A percentile compares a stretch with the other conserved stretches of the same genome.
Conservation (phyloP, 1,139 yeast species). For the Candida pseudocylindracea region DNA sequence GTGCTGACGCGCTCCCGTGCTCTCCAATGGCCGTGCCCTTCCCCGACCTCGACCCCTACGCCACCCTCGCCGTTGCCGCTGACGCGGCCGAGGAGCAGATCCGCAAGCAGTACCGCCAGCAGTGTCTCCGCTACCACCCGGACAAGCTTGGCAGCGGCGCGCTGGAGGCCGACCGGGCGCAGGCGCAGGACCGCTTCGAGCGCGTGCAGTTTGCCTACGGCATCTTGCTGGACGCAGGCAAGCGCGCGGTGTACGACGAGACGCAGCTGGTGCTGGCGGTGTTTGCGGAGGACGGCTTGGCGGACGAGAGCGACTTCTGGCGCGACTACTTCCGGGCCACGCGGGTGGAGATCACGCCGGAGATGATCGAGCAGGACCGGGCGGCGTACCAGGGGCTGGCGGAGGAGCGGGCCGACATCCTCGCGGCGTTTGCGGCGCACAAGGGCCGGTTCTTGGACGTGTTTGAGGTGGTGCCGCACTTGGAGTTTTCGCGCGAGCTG, state of each 20-base stretch:
- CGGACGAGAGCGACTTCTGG: conserved; percentile 22
- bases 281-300: conserved; percentile 4
- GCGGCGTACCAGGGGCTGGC: conserved; percentile 35
- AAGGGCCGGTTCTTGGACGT: conserved; percentile 51
- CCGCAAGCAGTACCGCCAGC: conserved; percentile 48
- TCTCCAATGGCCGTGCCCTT: too few relatives aligned
- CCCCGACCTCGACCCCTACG: conserved; percentile 34
- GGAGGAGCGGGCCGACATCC: conserved; percentile 48
- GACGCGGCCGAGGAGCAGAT: conserved; percentile 28
- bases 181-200: conserved; percentile 25
- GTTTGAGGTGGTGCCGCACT: conserved; percentile 60
- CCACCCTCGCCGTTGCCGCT: conserved; percentile 20
- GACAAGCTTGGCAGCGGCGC: conserved; percentile 33
- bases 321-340: conserved; percentile 37
- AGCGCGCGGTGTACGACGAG: conserved; percentile 35
- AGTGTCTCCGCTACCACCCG: conserved; percentile 57
- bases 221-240: conserved; percentile 34
- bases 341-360: conserved; percentile 43
- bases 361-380: conserved; percentile 53
- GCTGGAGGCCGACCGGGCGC: conserved; percentile 7
- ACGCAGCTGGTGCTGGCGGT: conserved; percentile 39
- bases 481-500: conserved; percentile 37
- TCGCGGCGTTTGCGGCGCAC: conserved; percentile 30
- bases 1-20: too few relatives aligned
- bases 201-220: conserved; percentile 58